These are phyloP conservation scores for Colletotrichum sp. DNA, from an alignment of 2,329 filamentous ascomycete species.

Conservation along the genomic window DNA sequence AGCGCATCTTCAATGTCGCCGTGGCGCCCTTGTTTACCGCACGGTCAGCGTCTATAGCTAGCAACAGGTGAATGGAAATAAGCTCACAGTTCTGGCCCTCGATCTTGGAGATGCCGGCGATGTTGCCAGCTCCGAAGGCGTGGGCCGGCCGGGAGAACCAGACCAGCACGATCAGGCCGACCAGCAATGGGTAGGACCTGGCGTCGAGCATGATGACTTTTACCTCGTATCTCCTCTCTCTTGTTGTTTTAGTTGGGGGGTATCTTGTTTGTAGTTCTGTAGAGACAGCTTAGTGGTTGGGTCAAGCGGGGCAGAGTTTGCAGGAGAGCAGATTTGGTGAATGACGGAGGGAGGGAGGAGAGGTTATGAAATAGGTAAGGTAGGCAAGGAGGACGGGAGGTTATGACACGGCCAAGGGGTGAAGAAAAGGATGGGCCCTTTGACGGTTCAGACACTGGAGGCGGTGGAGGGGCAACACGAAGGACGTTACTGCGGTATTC, in stretches of 20 bases:
- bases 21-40: conserved; percentile 69
- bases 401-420: conserved; percentile 20
- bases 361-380: background rate
- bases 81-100: conserved; percentile 81
- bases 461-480: conserved; percentile 19
- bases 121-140: conserved; percentile 89
- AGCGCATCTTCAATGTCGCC: conserved; percentile 94
- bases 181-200: conserved; percentile 54
- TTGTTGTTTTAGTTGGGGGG: background rate
- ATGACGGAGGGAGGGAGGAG: background rate
- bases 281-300: conserved; percentile 7
- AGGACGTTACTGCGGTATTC: conserved; percentile 13
- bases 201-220: conserved; percentile 49
- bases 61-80: too few species aligned
- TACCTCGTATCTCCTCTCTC: background rate
- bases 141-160: conserved; percentile 70
- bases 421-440: conserved; percentile 21
- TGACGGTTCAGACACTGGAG: background rate
- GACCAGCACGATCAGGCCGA: conserved; percentile 67
- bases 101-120: conserved; percentile 79
- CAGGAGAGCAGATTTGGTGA: background rate
- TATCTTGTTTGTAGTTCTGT: background rate
- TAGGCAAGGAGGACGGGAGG: background rate
- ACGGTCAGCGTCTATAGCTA: conserved; percentile 21
- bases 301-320: background rate